Percentiles rank a stretch among this genome's conserved stretches.
phyloP scores from a whole-genome alignment of 495 filamentous ascomycete genomes.

The Podospora pseudoanserina region DNA sequence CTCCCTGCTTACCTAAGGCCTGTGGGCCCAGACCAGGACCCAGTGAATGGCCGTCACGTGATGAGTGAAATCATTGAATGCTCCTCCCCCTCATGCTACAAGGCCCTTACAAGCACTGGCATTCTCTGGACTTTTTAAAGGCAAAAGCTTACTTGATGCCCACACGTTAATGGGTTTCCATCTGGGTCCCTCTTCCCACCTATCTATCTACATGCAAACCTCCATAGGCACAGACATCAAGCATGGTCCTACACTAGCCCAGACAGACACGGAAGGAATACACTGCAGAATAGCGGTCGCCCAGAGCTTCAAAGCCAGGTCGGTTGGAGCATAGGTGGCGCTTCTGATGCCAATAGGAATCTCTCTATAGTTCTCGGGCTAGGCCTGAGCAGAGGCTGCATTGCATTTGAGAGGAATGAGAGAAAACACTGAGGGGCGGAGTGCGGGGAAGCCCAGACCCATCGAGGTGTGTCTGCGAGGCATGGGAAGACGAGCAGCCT shows the following conservation, averaged over 20 bases:
- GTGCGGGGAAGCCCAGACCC: not conserved
- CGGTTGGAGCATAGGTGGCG: not conserved
- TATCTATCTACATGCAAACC: too few species aligned
- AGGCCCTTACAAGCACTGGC: too few species aligned
- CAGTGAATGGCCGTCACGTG: not conserved
- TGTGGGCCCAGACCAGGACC: not conserved
- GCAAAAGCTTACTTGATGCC: too few species aligned
- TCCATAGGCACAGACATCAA: too few species aligned
- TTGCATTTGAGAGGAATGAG: too few species aligned
- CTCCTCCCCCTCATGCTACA: too few species aligned
- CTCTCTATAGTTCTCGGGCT: not conserved
- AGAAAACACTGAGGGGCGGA: not conserved
- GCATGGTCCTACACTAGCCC: not conserved
- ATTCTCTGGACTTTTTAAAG: too few species aligned
- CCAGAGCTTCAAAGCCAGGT: not conserved
- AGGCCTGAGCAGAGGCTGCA: not conserved
- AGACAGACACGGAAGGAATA: not conserved
- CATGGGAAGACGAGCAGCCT: not conserved
- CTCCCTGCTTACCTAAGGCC: not conserved
- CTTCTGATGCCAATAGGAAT: not conserved
- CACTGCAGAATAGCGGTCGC: constrained; percentile 1
- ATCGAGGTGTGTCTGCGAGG: not conserved
- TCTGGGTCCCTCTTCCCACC: too few species aligned
- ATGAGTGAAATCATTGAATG: not conserved
- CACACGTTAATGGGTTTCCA: too few species aligned